Percentiles rank a stretch among this genome's conserved stretches.
Conservation (phyloP, 495 filamentous ascomycete genomes). For the Aspergillus bertholletiae region DNA sequence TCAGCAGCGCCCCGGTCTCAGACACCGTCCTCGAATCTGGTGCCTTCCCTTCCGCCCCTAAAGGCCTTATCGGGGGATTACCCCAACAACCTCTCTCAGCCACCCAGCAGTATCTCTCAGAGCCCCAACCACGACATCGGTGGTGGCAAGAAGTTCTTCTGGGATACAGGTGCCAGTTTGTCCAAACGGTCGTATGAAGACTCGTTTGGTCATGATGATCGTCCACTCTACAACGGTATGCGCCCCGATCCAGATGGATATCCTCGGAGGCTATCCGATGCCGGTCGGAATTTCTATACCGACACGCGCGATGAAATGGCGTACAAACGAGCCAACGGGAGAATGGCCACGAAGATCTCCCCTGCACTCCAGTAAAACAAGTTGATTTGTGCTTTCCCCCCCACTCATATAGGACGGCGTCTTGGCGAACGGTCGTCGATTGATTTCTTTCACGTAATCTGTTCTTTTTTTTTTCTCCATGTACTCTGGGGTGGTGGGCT, state of each 20-base stretch:
- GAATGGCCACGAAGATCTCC: slow-evolving; percentile 31
- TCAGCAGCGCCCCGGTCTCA: slow-evolving; percentile 19
- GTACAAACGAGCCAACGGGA: slow-evolving; percentile 50
- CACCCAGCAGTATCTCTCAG: slow-evolving; percentile 20
- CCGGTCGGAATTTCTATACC: slow-evolving; percentile 26
- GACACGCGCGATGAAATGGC: slow-evolving; percentile 40
- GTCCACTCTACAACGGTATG: slow-evolving; percentile 49
- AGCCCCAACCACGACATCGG: slow-evolving; percentile 26
- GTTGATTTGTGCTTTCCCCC: slow-evolving; percentile 3
- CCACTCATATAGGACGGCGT: slow-evolving; percentile 16
- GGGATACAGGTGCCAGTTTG: slow-evolving; percentile 27
- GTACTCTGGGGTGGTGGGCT: not conserved
- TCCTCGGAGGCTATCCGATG: slow-evolving; percentile 25
- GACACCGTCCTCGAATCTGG: slow-evolving; percentile 21
- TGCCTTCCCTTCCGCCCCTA: slow-evolving; percentile 23
- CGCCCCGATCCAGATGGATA: slow-evolving; percentile 41
- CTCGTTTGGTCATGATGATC: slow-evolving; percentile 39
- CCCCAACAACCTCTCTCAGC: slow-evolving; percentile 17
- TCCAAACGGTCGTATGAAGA: slow-evolving; percentile 41
- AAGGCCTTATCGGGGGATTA: slow-evolving; percentile 24
- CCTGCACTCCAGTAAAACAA: slow-evolving; percentile 15
- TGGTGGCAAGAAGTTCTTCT: slow-evolving; percentile 27
- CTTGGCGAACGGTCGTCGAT: slow-evolving; percentile 8
- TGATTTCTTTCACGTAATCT: not conserved
- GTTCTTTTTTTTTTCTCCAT: not conserved